Evolutionary conservation across 2,329 filamentous ascomycete species (phyloP).

Genomic region (Stylonectria norvegica): DNA sequence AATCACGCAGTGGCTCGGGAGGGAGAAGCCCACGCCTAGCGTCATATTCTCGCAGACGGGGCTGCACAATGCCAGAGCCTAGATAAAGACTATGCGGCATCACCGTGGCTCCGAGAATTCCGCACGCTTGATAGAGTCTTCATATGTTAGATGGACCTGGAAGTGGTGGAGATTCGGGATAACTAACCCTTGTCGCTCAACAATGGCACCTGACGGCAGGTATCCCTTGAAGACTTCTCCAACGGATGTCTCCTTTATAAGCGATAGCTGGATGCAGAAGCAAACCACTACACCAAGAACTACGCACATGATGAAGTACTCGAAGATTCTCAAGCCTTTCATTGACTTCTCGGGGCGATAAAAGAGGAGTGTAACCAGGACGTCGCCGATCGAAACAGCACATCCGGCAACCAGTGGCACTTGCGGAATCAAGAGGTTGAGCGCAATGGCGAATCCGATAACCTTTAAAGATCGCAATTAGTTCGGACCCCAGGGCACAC

Average conservation of each 20-base stretch:
- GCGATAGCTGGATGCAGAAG: constrained; percentile 66
- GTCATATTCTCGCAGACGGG: constrained; percentile 63
- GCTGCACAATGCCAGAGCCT: constrained; percentile 66
- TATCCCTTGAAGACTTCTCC: constrained; percentile 64
- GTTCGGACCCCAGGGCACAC: neutral
- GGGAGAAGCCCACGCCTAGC: constrained; percentile 52
- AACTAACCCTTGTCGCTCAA: constrained; percentile 52
- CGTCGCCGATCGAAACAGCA: constrained; percentile 65
- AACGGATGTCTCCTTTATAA: constrained; percentile 53
- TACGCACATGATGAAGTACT: constrained; percentile 59
- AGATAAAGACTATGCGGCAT: constrained; percentile 69
- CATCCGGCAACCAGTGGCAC: constrained; percentile 66
- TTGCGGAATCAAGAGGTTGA: constrained; percentile 62
- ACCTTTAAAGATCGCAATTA: constrained; percentile 36
- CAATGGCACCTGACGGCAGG: constrained; percentile 56
- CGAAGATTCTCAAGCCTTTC: constrained; percentile 59
- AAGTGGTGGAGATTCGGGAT: constrained; percentile 19
- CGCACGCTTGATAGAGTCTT: constrained; percentile 67
- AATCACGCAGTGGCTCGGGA: constrained; percentile 25
- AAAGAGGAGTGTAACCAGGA: constrained; percentile 64
- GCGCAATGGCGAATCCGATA: constrained; percentile 66
- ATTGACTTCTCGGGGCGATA: constrained; percentile 60
- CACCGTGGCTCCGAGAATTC: constrained; percentile 73
- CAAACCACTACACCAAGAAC: constrained; percentile 68
- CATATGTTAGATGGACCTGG: too few relatives aligned